Percentiles rank a stretch among this genome's conserved stretches.
phyloP scores from a whole-genome alignment of 805 yeast species.

The Schwanniomyces sp. region DNA sequence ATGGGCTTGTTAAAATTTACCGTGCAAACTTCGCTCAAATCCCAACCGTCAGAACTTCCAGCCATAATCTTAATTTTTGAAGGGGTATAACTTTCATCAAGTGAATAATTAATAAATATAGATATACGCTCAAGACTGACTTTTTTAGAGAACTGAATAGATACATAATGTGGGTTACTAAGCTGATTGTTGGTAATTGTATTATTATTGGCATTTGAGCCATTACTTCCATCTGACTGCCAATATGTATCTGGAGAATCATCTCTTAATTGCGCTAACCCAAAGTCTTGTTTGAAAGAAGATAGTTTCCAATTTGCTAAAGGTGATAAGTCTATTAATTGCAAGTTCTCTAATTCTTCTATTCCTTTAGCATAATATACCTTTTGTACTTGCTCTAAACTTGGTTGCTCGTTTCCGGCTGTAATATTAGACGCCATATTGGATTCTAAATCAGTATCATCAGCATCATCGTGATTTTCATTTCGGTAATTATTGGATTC shows the following conservation, averaged over 20 bases:
- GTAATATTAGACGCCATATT: constrained; percentile 8
- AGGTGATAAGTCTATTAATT: constrained; percentile 73
- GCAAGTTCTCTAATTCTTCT: constrained; percentile 54
- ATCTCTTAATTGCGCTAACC: constrained; percentile 69
- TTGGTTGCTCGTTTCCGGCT: constrained; percentile 28
- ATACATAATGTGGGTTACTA: constrained; percentile 78
- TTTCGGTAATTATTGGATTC: constrained; percentile 4
- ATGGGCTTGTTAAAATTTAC: constrained; percentile 61
- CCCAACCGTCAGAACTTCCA: constrained; percentile 76
- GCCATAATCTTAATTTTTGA: constrained; percentile 61
- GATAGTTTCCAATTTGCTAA: constrained; percentile 85
- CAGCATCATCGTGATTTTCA: constrained; percentile 9
- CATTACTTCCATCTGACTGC: constrained; percentile 86
- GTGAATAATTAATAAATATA: constrained; percentile 63
- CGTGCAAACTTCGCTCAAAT: constrained; percentile 63
- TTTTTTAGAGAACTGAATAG: constrained; percentile 75
- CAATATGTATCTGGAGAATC: constrained; percentile 74
- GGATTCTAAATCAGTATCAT: constrained; percentile 12
- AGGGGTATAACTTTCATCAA: constrained; percentile 95
- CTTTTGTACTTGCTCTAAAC: constrained; percentile 40
- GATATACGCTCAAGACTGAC: constrained; percentile 70
- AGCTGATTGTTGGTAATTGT: constrained; percentile 32
- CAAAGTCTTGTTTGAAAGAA: constrained; percentile 70
- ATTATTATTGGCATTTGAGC: constrained; percentile 18
- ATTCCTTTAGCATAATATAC: constrained; percentile 47